A percentile compares a stretch with the other conserved stretches of the same genome.
These are phyloP conservation scores for Daphne laureola DNA, from an alignment of 441 rosid genomes.

Conservation along the genomic window DNA sequence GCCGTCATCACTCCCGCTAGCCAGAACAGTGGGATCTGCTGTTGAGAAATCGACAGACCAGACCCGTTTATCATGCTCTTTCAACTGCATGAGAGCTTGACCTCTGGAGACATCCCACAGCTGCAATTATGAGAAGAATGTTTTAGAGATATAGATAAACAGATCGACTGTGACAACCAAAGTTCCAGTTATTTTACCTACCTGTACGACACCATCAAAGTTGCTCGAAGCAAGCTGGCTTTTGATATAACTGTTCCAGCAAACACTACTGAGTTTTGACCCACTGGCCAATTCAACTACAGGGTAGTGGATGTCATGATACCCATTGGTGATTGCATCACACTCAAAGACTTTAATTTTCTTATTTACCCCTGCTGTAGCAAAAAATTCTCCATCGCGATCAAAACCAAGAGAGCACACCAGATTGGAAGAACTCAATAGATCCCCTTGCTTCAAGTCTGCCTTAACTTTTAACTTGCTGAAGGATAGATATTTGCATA, in stretches of 20 bases:
- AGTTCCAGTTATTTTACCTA: conserved; percentile 14
- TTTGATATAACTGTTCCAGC: conserved; percentile 92
- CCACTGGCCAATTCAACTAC: conserved; percentile 83
- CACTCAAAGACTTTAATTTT: conserved; percentile 92
- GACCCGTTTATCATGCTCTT: conserved; percentile 83
- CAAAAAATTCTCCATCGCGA: conserved; percentile 86
- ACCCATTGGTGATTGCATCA: conserved; percentile 48
- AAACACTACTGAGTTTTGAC: conserved; percentile 77
- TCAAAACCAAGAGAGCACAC: conserved; percentile 92
- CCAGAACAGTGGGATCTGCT: conserved; percentile 79
- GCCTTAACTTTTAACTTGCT: conserved; percentile 82
- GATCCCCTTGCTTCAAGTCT: conserved; percentile 85
- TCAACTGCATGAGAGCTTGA: conserved; percentile 64
- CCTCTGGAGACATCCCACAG: conserved; percentile 86
- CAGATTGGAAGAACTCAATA: conserved; percentile 81
- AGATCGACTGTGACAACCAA: conserved; percentile 5
- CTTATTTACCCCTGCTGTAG: conserved; percentile 92
- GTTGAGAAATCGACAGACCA: conserved; percentile 90
- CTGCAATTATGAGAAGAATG: conserved; percentile 27
- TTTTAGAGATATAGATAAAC: conserved; percentile 3
- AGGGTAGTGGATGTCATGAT: conserved; percentile 84
- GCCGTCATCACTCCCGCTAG: conserved; percentile 95
- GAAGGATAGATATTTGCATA: conserved; percentile 84
- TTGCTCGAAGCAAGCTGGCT: conserved; percentile 93
- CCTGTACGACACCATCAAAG: conserved; percentile 98